Evolutionary conservation across 805 yeast species (phyloP), one percentile per base, ranked within the genome.

Genomic region (Candida multigemmis): DNA sequence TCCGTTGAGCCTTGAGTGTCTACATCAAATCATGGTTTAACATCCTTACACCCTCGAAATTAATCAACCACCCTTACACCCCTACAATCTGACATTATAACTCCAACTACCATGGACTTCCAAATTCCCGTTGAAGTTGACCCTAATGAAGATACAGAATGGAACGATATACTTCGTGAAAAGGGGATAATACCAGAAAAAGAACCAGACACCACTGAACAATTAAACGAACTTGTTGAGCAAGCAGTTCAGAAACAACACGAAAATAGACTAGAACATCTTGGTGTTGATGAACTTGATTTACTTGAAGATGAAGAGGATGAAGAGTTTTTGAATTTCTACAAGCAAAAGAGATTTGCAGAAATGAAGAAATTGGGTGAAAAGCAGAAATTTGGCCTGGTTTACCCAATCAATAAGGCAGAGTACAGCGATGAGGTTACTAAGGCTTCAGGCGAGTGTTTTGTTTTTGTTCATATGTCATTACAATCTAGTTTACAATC

Each of bases 91-190:
- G n/a, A n/a, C n/a, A n/a, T n/a, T n/a, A n/a, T n/a, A n/a, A n/a
- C n/a, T n/a, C n/a, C n/a, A n/a, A n/a, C n/a, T n/a, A n/a, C n/a
- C n/a, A n/a, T n/a, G n/a, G 26, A 44, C 24, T 37, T 75, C 18
- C 69, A 77, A 58, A 65, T 80, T 29, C 84, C 77, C 38, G 86
- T 86, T 25, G 84, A 86, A 53, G 95, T 87, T 29, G 87, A 91
- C 54, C 96, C 95, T 19, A 73, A 71, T 35, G 99, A 91, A 54
- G 99, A 91, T 50, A 91, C 98, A 0, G 98, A 91, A 53, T 91
- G 99, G 98, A 91, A 91, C 49, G 99, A 91, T 53, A 86, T 91
- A 38, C 65, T 91, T 23, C 65, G 99, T 38, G 70, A 73, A 3
- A 83, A 87, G 36, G 97, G 97, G 14, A 75, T 91, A 30, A 84